Evolutionary conservation across 2,329 filamentous ascomycete genomes (phyloP).

Genomic region (Ceratocystis huliohia): DNA sequence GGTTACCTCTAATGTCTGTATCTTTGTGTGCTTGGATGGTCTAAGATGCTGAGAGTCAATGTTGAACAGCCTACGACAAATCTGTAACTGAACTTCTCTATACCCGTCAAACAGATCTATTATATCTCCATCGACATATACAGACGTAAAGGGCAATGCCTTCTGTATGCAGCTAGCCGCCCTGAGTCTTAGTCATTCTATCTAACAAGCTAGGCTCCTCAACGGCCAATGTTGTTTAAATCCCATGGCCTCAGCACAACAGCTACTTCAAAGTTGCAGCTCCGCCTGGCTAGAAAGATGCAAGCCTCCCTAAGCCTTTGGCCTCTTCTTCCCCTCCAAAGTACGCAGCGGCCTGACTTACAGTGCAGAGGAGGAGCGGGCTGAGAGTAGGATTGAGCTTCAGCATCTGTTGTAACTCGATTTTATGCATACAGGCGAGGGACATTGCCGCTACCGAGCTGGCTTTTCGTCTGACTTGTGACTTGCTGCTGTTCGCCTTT

Average conservation of each 20-base stretch:
- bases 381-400: neutral
- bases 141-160: neutral
- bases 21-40: neutral
- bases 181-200: neutral
- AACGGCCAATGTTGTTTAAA: neutral
- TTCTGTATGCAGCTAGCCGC: neutral
- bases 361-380: neutral
- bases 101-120: neutral
- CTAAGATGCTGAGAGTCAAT: slow-evolving; percentile 8
- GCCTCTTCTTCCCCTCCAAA: too few relatives aligned
- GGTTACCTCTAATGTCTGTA: neutral
- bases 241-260: neutral
- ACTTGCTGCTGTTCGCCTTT: slow-evolving; percentile 9
- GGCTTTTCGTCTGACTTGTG: neutral
- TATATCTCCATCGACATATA: neutral
- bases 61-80: neutral
- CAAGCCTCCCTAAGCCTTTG: too few relatives aligned
- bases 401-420: slow-evolving; percentile 9
- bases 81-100: neutral
- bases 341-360: too few relatives aligned
- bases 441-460: slow-evolving; percentile 6
- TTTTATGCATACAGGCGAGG: slow-evolving; percentile 10
- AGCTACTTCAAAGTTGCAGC: neutral
- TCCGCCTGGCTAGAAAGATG: neutral
- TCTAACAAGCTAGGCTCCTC: neutral